Evolutionary conservation across 1,139 yeast species (phyloP), one percentile per base, ranked within the genome.

Genomic region (Scheffersomyces segobiensis): DNA sequence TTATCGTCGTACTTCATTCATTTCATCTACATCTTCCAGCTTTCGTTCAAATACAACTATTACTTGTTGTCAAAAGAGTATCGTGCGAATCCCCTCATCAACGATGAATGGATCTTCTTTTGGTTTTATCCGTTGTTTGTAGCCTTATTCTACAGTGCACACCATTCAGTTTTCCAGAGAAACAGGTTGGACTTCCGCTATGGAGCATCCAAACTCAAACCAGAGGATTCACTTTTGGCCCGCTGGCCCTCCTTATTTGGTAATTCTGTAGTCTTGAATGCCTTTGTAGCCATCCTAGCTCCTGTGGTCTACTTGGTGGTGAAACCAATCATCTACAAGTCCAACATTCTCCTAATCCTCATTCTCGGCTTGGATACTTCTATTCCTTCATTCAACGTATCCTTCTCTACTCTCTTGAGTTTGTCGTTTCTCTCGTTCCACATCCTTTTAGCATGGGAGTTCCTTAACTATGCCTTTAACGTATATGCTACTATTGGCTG

Each of bases 401-500:
- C 85, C 0, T 60, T 82, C 22, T 60, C 65, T 1, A 71, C 80
- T n/a, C 63, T 79, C 51, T 39, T 79, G 14, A 72, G 76, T 53
- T 63, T 83, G 6, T 65, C 79, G 1, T 70, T 77, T 52, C 65
- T 79, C 2, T 73, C 86, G 4, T 77, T 80, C 60, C 65, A 81
- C 12, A 63, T 82, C 5, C 64, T 81, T 3, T 65, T 81, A 50
- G 66, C 79, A 21, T 89, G 93, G 90, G 93, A 88, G 64, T 60
- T 85, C 12, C 73, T 85, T 46, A 89, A 90, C 70, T 82, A 84
- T 59, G 77, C 87, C 1, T 93, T 87, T 68, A 79, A 85, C 62
- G 88, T 92, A 3, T 93, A 91, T 71, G 82, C 93, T 68, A 83
- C 93, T 8, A 82, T 91, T 60, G 97, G 98, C 0, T 95, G 98